Percentiles rank a stretch among this genome's conserved stretches.
phyloP scores from a whole-genome alignment of 129 eudicot species.

The Artemisia argyi region DNA sequence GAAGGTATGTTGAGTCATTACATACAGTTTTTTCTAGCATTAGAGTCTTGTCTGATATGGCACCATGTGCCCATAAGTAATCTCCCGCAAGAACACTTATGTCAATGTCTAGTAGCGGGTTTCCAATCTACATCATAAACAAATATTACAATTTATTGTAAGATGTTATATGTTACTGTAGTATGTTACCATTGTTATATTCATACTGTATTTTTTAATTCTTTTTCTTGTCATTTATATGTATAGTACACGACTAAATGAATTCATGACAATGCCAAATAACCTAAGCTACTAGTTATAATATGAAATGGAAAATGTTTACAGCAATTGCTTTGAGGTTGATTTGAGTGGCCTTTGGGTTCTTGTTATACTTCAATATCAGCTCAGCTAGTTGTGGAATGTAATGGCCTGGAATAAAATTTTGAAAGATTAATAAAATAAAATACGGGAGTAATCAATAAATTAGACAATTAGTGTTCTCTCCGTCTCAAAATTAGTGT shows the following conservation, averaged over 20 bases:
- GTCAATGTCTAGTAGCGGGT: constrained; percentile 47
- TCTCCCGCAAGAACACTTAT: constrained; percentile 39
- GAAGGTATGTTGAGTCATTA: constrained; percentile 39
- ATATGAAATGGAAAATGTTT: not conserved
- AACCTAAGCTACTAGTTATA: not conserved
- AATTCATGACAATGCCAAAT: not conserved
- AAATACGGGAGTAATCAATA: not conserved
- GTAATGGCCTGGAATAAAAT: constrained; percentile 38
- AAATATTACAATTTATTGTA: too few relatives aligned
- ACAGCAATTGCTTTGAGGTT: constrained; percentile 46
- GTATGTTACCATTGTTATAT: too few relatives aligned
- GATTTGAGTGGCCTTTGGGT: constrained; percentile 26
- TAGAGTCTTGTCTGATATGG: constrained; percentile 41
- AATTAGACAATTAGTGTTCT: not conserved
- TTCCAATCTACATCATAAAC: constrained; percentile 27
- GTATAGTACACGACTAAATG: too few relatives aligned
- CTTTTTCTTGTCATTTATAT: too few relatives aligned
- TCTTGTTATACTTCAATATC: constrained; percentile 36
- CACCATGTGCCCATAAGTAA: constrained; percentile 45
- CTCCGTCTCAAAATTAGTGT: not conserved
- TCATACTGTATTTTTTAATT: too few relatives aligned
- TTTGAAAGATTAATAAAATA: not conserved
- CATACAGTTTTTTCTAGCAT: constrained; percentile 43
- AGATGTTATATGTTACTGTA: too few relatives aligned
- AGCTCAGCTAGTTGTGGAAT: constrained; percentile 44